Evolutionary conservation across 768 basidiomycete genomes (phyloP), one percentile per base, ranked within the genome.

Genomic region (Amanita brunnescens): DNA sequence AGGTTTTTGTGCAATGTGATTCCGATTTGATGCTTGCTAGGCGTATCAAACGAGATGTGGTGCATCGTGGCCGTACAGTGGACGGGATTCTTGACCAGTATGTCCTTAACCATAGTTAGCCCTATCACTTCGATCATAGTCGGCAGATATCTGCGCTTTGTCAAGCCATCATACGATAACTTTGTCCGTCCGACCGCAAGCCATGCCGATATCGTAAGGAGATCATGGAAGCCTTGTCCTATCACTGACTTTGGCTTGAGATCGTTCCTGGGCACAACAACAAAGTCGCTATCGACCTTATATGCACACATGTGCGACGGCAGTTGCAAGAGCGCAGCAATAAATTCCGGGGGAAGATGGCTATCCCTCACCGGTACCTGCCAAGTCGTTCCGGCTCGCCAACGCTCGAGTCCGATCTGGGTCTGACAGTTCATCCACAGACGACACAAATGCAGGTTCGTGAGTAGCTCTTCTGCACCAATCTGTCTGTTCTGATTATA

Each of bases 21-120:
- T 86, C 93, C 6, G 96, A 99, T 64, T 70, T 98, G 18, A 99
- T 99, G 96, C 83, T 99, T 43, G 91, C 95, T 1, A 81, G 96
- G 52, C 81, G 96, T 34, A 86, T 99, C 49, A 75, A 80, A 55
- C 76, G 96, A 49, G 96, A 98, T 60, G 79, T 90, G 14, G 78
- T 81, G 59, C 93, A 99, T 64, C 79, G 96, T 40, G 91, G 90
- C 0, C 72, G 96, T 49, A 82, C 75, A 50, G 85, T 97, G 0
- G 81, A 83, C 3, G 94, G 95, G 1, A 79, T 97, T 44, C 76
- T 97, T 8, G 89, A 93, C 60, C 93, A 96, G 86, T 90, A 58
- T 54, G 78, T 63, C 57, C 43, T 13, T 38, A 23, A 21, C 18
- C 32, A 21, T 32, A 16, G 7, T 21, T 7, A 32, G 12, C 14